phyloP scores from a whole-genome alignment of 371 early-diverging fungal genomes.

The Catenaria anguillulae region DNA sequence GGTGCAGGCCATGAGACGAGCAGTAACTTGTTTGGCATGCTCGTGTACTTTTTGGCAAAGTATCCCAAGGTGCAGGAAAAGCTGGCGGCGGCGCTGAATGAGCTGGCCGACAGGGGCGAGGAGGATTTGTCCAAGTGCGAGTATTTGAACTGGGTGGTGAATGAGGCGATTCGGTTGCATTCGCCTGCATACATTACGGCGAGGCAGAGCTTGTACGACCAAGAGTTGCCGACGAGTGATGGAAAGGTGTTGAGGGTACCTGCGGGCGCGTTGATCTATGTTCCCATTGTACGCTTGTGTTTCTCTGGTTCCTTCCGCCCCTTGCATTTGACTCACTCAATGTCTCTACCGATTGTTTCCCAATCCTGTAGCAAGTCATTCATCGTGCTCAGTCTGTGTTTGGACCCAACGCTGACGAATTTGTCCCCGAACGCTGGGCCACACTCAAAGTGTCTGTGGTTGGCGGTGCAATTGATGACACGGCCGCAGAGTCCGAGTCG shows the following conservation, averaged over 20 bases:
- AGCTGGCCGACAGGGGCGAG: background rate
- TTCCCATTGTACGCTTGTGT: background rate
- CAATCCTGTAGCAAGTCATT: background rate
- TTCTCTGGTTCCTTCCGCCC: background rate
- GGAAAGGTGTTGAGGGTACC: background rate
- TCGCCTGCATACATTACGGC: background rate
- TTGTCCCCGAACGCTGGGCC: background rate
- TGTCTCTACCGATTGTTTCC: no score
- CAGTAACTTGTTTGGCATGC: background rate
- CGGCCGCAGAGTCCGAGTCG: no score
- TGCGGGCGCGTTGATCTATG: background rate
- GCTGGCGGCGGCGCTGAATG: slow-evolving; percentile 25
- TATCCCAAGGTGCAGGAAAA: slow-evolving; percentile 30
- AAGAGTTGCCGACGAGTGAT: background rate
- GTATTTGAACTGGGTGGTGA: background rate
- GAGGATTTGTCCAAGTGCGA: no score
- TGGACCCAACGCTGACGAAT: background rate
- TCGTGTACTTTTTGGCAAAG: background rate
- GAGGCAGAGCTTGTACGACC: background rate
- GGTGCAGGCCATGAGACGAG: slow-evolving; percentile 1
- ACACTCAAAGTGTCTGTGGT: no score
- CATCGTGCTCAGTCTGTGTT: background rate
- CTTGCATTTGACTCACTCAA: no score
- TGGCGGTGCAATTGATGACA: no score
- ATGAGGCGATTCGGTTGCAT: background rate